phyloP scores from a whole-genome alignment of 2,329 filamentous ascomycete genomes.

The Exserohilum rostratum region DNA sequence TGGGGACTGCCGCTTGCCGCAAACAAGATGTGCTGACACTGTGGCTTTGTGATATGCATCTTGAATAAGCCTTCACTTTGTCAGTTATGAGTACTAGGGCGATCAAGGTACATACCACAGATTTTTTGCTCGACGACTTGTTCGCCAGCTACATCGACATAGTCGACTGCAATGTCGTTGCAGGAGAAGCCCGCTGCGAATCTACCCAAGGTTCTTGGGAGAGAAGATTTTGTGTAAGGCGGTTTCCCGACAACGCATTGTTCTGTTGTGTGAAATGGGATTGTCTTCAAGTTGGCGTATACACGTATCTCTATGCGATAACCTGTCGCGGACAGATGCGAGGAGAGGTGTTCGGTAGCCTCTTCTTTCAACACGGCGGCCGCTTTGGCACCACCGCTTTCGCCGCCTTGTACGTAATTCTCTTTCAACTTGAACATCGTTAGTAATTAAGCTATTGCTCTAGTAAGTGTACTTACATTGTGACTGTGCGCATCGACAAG shows the following conservation, averaged over 20 bases:
- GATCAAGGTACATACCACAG: neutral
- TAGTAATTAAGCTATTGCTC: neutral
- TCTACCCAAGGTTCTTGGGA: neutral
- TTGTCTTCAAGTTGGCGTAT: neutral
- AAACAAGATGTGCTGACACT: neutral
- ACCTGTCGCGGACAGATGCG: neutral
- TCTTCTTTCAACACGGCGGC: neutral
- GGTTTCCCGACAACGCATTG: neutral
- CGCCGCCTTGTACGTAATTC: neutral
- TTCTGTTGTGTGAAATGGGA: neutral
- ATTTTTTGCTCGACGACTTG: slow-evolving; percentile 2
- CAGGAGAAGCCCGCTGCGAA: slow-evolving; percentile 11
- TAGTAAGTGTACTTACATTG: neutral
- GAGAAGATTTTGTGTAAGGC: neutral
- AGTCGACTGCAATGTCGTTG: neutral
- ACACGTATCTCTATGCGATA: neutral
- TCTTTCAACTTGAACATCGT: neutral
- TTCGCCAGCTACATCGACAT: slow-evolving; percentile 4
- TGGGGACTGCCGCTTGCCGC: neutral
- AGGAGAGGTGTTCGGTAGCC: neutral
- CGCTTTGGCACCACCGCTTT: neutral
- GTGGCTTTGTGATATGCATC: neutral
- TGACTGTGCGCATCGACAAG: slow-evolving; percentile 2
- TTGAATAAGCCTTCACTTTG: neutral
- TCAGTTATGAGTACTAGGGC: neutral